A percentile compares a stretch with the other conserved stretches of the same genome.
phyloP scores from a whole-genome alignment of 208 protist species.

The Leishmania martiniquensis region DNA sequence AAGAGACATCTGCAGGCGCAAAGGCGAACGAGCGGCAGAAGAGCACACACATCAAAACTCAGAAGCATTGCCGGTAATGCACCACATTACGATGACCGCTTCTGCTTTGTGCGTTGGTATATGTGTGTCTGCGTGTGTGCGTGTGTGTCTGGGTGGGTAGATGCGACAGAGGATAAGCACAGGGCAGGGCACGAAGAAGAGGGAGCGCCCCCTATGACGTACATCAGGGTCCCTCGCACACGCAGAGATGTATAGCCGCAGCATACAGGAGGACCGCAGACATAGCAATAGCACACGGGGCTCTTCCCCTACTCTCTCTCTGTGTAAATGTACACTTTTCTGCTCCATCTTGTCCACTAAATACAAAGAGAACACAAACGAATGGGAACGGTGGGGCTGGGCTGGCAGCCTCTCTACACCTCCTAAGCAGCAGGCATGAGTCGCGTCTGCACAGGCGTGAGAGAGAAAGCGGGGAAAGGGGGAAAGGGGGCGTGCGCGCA shows the following conservation, averaged over 20 bases:
- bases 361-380: background rate
- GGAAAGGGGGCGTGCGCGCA: background rate
- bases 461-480: too few species aligned
- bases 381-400: too few species aligned
- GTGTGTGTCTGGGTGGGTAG: too few species aligned
- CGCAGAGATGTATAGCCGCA: background rate
- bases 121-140: too few species aligned
- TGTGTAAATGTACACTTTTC: background rate
- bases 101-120: background rate
- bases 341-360: slow-evolving; percentile 1
- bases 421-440: background rate
- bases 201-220: too few species aligned
- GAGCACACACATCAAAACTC: background rate
- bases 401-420: background rate
- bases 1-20: too few species aligned
- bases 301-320: background rate
- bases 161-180: background rate
- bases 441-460: background rate
- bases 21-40: background rate
- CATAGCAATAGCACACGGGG: background rate
- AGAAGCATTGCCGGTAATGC: background rate
- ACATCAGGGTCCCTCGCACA: background rate
- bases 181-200: background rate
- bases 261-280: background rate
- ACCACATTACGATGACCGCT: background rate